Evolutionary conservation across 78 protist species (phyloP).

Genomic region (Creolimax fragrantissima): DNA sequence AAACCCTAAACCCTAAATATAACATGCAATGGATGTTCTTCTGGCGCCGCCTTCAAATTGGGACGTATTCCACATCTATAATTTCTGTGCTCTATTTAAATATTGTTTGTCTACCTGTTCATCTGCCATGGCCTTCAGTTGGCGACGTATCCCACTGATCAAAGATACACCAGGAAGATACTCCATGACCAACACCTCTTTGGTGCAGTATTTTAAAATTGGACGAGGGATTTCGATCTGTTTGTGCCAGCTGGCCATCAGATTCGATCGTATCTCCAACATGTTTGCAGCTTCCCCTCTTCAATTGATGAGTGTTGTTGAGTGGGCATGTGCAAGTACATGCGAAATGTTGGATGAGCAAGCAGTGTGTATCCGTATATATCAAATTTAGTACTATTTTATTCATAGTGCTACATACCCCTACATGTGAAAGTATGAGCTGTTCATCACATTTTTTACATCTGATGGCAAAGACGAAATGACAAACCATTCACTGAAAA

Average conservation of each 20-base stretch:
- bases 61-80: not conserved
- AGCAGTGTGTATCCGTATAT: too few species aligned
- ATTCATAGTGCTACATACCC: too few species aligned
- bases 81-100: not conserved
- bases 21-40: too few species aligned
- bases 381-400: too few species aligned
- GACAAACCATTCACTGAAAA: too few species aligned
- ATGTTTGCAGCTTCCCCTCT: conserved; percentile 26
- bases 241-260: not conserved
- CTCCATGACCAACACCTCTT: conserved; percentile 38
- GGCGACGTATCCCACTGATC: not conserved
- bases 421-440: too few species aligned
- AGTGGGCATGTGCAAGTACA: too few species aligned
- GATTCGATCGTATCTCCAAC: not conserved
- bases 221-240: conserved; percentile 23
- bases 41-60: not conserved
- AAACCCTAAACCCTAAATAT: too few species aligned
- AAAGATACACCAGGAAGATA: conserved; percentile 30
- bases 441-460: too few species aligned
- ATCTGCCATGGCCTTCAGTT: not conserved
- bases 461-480: too few species aligned
- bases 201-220: not conserved
- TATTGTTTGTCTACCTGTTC: not conserved
- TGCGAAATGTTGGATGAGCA: too few species aligned
- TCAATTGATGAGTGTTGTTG: too few species aligned